These are phyloP conservation scores for Penicillium sp. DNA, from an alignment of 2,329 filamentous ascomycete species.

Conservation along the genomic window DNA sequence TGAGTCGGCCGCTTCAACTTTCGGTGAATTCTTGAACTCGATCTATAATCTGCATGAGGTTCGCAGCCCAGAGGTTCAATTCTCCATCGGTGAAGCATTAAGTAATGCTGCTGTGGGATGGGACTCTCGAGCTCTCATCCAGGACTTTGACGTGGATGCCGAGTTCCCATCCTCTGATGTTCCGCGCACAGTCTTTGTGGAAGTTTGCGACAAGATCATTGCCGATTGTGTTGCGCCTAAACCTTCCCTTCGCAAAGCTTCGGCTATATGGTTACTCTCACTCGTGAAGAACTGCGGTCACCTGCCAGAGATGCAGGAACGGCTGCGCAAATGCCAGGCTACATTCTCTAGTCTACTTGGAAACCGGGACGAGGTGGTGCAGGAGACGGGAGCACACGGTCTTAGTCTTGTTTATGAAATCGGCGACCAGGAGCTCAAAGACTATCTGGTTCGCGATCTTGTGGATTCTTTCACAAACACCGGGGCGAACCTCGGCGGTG, in stretches of 20 bases:
- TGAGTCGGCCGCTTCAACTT: conserved; percentile 35
- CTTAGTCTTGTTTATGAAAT: conserved; percentile 93
- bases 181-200: conserved; percentile 49
- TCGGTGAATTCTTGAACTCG: conserved; percentile 63
- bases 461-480: conserved; percentile 83
- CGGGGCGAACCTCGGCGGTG: conserved; percentile 63
- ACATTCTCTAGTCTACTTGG: conserved; percentile 87
- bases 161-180: conserved; percentile 45
- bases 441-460: conserved; percentile 82
- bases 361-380: conserved; percentile 89
- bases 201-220: conserved; percentile 73
- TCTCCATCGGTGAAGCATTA: conserved; percentile 86
- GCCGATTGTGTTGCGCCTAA: conserved; percentile 81
- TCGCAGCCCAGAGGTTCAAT: conserved; percentile 84
- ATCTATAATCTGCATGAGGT: conserved; percentile 81
- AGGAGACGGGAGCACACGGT: conserved; percentile 91
- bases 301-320: conserved; percentile 71
- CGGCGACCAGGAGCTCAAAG: conserved; percentile 78
- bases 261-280: conserved; percentile 93
- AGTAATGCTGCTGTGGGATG: conserved; percentile 78
- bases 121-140: conserved; percentile 77
- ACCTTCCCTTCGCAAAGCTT: conserved; percentile 85
- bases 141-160: conserved; percentile 75
- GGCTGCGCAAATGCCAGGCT: conserved; percentile 77
- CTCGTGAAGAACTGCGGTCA: conserved; percentile 89